These are phyloP conservation scores for Musa balbisiana DNA, from an alignment of 202 grass and related monocot species.

Conservation along the genomic window DNA sequence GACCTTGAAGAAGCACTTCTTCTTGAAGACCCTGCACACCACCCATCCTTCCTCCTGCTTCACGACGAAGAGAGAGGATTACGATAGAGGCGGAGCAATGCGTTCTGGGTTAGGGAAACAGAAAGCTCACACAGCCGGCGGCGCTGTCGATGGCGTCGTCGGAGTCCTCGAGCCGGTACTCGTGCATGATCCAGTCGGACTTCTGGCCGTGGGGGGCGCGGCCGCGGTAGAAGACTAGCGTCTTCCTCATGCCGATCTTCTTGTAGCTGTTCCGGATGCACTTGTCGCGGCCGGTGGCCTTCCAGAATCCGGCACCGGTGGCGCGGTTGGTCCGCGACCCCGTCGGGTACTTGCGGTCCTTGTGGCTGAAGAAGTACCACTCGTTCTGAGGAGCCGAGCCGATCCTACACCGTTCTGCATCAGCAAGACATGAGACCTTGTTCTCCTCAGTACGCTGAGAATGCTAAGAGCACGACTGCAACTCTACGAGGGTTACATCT, in stretches of 20 bases:
- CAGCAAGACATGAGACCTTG: not conserved
- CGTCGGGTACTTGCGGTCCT: constrained; percentile 52
- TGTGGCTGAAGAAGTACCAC: constrained; percentile 61
- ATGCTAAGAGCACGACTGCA: no score
- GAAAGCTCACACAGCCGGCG: not conserved
- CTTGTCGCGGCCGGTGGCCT: constrained; percentile 97
- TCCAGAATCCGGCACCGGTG: constrained; percentile 91
- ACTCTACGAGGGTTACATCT: no score
- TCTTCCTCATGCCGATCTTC: constrained; percentile 98
- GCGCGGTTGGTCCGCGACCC: constrained; percentile 91
- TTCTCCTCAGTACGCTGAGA: no score
- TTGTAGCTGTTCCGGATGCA: constrained; percentile 87
- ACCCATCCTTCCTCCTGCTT: constrained; percentile 95
- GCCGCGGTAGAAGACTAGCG: constrained; percentile 93
- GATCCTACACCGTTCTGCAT: constrained; percentile 76
- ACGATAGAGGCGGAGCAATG: no score
- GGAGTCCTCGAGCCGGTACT: constrained; percentile 47
- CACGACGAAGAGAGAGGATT: not conserved
- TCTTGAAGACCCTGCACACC: constrained; percentile 95
- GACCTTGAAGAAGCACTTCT: constrained; percentile 89
- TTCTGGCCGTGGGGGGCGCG: constrained; percentile 87
- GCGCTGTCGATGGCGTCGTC: constrained; percentile 25
- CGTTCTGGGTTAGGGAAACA: no score
- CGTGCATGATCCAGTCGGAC: constrained; percentile 55
- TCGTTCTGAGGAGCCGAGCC: constrained; percentile 83